These are phyloP conservation scores for Biscogniauxia marginata DNA, from an alignment of 2,329 filamentous ascomycete genomes.

Conservation along the genomic window DNA sequence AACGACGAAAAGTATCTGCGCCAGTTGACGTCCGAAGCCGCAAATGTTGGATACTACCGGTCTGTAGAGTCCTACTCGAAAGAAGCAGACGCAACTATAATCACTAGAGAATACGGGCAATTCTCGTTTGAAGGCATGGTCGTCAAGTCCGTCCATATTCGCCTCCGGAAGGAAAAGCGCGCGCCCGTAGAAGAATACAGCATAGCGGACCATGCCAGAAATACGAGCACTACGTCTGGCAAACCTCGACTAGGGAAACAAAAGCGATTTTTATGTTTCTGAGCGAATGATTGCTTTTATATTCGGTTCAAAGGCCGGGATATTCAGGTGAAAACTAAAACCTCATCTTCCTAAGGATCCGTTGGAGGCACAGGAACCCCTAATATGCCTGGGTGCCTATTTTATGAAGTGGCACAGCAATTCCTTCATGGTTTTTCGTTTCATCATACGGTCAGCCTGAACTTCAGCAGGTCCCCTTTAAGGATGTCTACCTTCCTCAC, in stretches of 20 bases:
- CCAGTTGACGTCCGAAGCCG: neutral
- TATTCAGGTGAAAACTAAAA: neutral
- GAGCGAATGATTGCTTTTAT: neutral
- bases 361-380: too few relatives aligned
- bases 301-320: too few relatives aligned
- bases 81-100: neutral
- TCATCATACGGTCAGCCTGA: slow-evolving; percentile 9
- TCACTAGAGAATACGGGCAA: neutral
- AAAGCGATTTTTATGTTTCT: neutral
- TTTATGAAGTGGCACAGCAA: too few relatives aligned
- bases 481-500: slow-evolving; percentile 25
- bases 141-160: neutral
- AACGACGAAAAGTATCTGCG: neutral
- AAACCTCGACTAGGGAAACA: neutral
- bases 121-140: neutral
- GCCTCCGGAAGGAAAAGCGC: neutral
- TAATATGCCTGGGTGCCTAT: too few relatives aligned
- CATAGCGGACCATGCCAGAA: neutral
- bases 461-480: slow-evolving; percentile 25
- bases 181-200: neutral
- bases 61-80: neutral
- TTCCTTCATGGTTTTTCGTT: too few relatives aligned
- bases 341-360: too few relatives aligned
- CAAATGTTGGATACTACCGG: neutral
- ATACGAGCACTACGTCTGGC: neutral